Conservation (phyloP, 352 stramenopile species). For the Globisporangium ultimum region DNA sequence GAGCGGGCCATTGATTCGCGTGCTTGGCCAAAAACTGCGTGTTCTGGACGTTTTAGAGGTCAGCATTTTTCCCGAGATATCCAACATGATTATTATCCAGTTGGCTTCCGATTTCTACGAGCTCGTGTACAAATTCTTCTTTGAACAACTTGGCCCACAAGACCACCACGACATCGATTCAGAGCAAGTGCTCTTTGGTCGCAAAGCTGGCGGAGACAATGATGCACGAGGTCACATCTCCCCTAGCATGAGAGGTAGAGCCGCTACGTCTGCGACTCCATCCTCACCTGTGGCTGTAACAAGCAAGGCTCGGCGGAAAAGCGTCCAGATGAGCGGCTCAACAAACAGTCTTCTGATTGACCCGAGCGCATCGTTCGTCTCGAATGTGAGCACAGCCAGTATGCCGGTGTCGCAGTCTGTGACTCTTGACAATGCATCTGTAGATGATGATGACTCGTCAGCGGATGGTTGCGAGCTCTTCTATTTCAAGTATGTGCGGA, state of each 20-base stretch:
- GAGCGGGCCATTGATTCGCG: slow-evolving; percentile 58
- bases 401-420: slow-evolving; percentile 12
- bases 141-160: slow-evolving; percentile 35
- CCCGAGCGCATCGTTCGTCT: slow-evolving; percentile 1
- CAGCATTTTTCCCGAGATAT: slow-evolving; percentile 79
- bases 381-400: background rate
- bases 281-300: background rate
- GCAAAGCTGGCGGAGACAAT: slow-evolving; percentile 21
- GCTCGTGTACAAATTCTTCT: slow-evolving; percentile 85
- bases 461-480: slow-evolving; percentile 69
- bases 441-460: slow-evolving; percentile 51
- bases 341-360: background rate
- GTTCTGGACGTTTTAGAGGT: slow-evolving; percentile 77
- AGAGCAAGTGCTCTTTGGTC: slow-evolving; percentile 61
- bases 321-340: slow-evolving; percentile 6
- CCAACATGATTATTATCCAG: slow-evolving; percentile 84
- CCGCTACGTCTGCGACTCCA: background rate
- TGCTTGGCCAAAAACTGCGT: slow-evolving; percentile 65
- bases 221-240: background rate
- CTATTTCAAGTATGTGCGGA: slow-evolving; percentile 84
- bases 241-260: background rate
- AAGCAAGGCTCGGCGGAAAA: slow-evolving; percentile 9
- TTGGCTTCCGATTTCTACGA: slow-evolving; percentile 80
- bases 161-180: slow-evolving; percentile 32
- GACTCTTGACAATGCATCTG: slow-evolving; percentile 9